A percentile compares a stretch with the other conserved stretches of the same genome.
Conservation (phyloP, 1,284 basidiomycete genomes). For the Xanthoconium separans region DNA sequence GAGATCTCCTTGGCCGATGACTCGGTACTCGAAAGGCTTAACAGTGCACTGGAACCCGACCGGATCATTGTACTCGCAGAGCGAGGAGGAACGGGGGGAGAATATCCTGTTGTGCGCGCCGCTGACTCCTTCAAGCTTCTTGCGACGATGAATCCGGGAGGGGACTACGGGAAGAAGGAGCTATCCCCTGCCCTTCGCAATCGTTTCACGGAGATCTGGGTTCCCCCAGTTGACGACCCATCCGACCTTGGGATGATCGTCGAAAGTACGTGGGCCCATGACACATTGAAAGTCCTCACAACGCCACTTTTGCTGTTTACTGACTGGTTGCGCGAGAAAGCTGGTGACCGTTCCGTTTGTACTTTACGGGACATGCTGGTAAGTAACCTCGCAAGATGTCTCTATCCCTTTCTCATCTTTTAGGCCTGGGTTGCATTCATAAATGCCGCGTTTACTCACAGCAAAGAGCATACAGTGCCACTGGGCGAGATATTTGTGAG, state of each 20-base stretch:
- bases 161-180: constrained; percentile 99
- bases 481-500: constrained; percentile 71
- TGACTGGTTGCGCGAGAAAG: constrained; percentile 72
- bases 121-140: constrained; percentile 80
- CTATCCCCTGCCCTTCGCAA: constrained; percentile 96
- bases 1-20: constrained; percentile 99
- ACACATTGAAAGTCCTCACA: constrained; percentile 61
- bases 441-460: constrained; percentile 56
- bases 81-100: constrained; percentile 76
- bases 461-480: constrained; percentile 38
- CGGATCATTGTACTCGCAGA: constrained; percentile 93
- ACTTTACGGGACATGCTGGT: constrained; percentile 91
- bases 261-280: constrained; percentile 65
- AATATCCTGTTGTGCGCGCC: constrained; percentile 69
- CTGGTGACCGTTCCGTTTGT: constrained; percentile 68
- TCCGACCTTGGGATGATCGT: constrained; percentile 83
- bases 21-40: constrained; percentile 95
- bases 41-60: constrained; percentile 92
- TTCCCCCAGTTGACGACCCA: constrained; percentile 81
- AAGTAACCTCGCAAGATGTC: constrained; percentile 30
- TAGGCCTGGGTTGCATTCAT: constrained; percentile 94
- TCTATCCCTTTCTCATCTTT: constrained; percentile 11
- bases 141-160: constrained; percentile 99
- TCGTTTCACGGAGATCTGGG: constrained; percentile 99
- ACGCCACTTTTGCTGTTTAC: constrained; percentile 75